A percentile compares a stretch with the other conserved stretches of the same genome.
These are phyloP conservation scores for Silene latifolia DNA, from an alignment of 148 eudicot species.

Conservation along the genomic window DNA sequence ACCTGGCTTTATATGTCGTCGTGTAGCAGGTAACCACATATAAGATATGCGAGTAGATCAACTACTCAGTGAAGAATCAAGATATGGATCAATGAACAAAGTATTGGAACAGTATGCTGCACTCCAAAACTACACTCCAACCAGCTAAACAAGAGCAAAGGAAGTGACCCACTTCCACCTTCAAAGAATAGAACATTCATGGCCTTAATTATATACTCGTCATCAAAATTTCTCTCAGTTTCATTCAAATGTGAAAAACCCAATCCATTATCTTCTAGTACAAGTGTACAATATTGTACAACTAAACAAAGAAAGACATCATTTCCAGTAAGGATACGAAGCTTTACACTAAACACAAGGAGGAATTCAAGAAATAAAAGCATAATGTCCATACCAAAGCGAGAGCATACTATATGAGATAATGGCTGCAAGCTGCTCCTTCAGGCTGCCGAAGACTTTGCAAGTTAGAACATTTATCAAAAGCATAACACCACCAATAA, in stretches of 20 bases:
- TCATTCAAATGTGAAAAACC: conserved; percentile 9
- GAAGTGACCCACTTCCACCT: conserved; percentile 37
- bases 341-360: background rate
- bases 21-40: conserved; percentile 25
- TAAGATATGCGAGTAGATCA: conserved; percentile 30
- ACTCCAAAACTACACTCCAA: conserved; percentile 28
- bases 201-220: conserved; percentile 24
- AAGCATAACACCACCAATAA: too few relatives aligned
- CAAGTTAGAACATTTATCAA: conserved; percentile 17
- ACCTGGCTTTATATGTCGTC: conserved; percentile 4
- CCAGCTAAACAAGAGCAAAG: conserved; percentile 42
- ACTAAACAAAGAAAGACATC: background rate
- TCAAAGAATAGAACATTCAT: conserved; percentile 32
- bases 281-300: background rate
- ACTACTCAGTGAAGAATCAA: conserved; percentile 31
- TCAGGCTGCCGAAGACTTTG: conserved; percentile 63
- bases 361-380: background rate
- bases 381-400: conserved; percentile 62
- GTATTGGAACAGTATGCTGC: conserved; percentile 34
- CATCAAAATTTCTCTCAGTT: conserved; percentile 21
- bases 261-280: conserved; percentile 30
- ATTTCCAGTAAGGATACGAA: background rate
- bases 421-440: conserved; percentile 79
- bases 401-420: conserved; percentile 83
- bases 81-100: too few relatives aligned